Conservation (phyloP, 2,329 filamentous ascomycete genomes). For the Drechslerella coelobrocha region DNA sequence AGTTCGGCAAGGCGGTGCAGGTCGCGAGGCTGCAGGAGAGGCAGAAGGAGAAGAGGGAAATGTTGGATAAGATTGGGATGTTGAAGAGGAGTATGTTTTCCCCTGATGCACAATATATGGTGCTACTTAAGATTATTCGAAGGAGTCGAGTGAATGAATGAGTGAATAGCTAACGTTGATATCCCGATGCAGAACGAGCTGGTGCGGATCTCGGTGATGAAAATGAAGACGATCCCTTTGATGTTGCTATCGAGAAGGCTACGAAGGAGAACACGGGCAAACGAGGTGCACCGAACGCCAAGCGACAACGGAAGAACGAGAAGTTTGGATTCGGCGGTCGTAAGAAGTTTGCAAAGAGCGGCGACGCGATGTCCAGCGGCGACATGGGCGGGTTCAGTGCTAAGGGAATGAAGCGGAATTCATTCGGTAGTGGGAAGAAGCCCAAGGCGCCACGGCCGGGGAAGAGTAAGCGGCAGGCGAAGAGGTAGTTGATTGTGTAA, state of each 20-base stretch:
- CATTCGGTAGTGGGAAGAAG: constrained; percentile 55
- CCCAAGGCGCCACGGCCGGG: constrained; percentile 57
- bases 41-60: constrained; percentile 88
- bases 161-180: not conserved
- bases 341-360: constrained; percentile 89
- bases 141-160: constrained; percentile 3
- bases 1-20: constrained; percentile 98
- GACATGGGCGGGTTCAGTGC: constrained; percentile 81
- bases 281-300: constrained; percentile 64
- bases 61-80: constrained; percentile 91
- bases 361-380: constrained; percentile 80
- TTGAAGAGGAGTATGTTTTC: constrained; percentile 88
- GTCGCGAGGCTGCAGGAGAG: constrained; percentile 94
- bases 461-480: constrained; percentile 58
- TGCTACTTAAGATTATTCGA: not conserved
- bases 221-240: constrained; percentile 86
- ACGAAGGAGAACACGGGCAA: constrained; percentile 61
- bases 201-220: constrained; percentile 70
- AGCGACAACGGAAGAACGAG: constrained; percentile 90
- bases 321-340: constrained; percentile 97
- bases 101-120: not conserved
- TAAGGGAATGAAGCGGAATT: constrained; percentile 60
- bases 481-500: constrained; percentile 25
- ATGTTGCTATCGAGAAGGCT: constrained; percentile 79
- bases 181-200: constrained; percentile 75